Evolutionary conservation across 257 asterid genomes (phyloP).

Genomic region (Cruciata laevipes): DNA sequence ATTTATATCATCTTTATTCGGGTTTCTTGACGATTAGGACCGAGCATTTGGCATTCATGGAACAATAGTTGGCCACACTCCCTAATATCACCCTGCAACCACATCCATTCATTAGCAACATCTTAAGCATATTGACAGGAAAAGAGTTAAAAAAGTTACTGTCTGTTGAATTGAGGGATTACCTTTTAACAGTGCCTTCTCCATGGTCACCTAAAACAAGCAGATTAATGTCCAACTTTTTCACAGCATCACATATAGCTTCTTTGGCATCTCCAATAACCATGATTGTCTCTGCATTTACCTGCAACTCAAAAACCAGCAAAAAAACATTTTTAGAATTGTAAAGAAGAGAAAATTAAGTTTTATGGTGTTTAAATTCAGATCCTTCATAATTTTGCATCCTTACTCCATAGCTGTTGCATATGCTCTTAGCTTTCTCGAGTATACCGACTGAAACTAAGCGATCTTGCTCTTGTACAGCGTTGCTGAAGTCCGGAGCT

Average conservation of each 20-base stretch:
- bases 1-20: not conserved
- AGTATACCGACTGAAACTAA: conserved; percentile 13
- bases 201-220: conserved; percentile 22
- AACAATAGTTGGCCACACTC: conserved; percentile 56
- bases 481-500: conserved; percentile 15
- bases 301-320: conserved; percentile 6
- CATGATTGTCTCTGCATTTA: conserved; percentile 18
- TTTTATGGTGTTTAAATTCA: not conserved
- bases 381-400: not conserved
- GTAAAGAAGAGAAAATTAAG: no score
- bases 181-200: conserved; percentile 16
- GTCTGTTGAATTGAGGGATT: not conserved
- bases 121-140: not conserved
- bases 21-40: conserved; percentile 49
- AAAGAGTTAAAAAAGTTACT: no score
- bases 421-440: conserved; percentile 24
- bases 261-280: conserved; percentile 16
- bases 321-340: no score
- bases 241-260: conserved; percentile 19
- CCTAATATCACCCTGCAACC: conserved; percentile 23
- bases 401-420: conserved; percentile 19
- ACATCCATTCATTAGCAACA: not conserved
- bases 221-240: conserved; percentile 10
- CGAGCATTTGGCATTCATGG: conserved; percentile 44
- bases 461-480: conserved; percentile 20